A percentile compares a stretch with the other conserved stretches of the same genome.
Evolutionary conservation across 139 green algal genomes (phyloP).

Genomic region (Yamagishiella unicocca): DNA sequence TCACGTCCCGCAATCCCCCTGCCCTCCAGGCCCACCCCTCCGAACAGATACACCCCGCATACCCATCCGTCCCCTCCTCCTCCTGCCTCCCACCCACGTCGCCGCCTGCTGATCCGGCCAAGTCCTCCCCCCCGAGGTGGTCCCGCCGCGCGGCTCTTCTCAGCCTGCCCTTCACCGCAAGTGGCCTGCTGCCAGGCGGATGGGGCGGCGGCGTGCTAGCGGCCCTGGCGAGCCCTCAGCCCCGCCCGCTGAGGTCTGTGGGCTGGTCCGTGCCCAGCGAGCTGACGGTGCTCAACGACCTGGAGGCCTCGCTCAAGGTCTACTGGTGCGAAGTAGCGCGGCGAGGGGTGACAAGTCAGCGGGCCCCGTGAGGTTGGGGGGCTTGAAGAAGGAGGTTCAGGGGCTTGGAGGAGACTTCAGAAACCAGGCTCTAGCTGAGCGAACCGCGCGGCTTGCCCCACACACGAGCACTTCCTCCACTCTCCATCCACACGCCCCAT

Average conservation of each 20-base stretch:
- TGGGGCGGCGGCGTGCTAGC: not conserved
- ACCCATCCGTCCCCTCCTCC: not conserved
- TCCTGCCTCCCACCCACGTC: not conserved
- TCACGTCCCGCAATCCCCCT: not conserved
- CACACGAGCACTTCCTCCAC: not conserved
- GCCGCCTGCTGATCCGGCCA: too few relatives aligned
- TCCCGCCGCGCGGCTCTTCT: conserved; percentile 29
- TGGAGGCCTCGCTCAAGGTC: conserved; percentile 30
- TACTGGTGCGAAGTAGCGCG: not conserved
- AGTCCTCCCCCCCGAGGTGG: not conserved
- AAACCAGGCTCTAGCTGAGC: too few relatives aligned
- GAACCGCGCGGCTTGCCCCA: too few relatives aligned
- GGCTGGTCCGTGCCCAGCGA: conserved; percentile 23
- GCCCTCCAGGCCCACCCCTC: not conserved
- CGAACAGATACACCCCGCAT: too few relatives aligned
- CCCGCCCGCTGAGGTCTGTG: not conserved
- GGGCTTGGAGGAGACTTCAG: too few relatives aligned
- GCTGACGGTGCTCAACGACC: conserved; percentile 38
- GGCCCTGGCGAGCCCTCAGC: not conserved
- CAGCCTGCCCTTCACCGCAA: not conserved
- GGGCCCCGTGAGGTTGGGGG: not conserved
- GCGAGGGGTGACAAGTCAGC: too few relatives aligned
- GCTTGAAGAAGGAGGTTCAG: too few relatives aligned
- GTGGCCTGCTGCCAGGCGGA: not conserved
- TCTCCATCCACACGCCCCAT: not conserved